Conservation (phyloP, 139 green algal species). For the Haematococcus sp. region DNA sequence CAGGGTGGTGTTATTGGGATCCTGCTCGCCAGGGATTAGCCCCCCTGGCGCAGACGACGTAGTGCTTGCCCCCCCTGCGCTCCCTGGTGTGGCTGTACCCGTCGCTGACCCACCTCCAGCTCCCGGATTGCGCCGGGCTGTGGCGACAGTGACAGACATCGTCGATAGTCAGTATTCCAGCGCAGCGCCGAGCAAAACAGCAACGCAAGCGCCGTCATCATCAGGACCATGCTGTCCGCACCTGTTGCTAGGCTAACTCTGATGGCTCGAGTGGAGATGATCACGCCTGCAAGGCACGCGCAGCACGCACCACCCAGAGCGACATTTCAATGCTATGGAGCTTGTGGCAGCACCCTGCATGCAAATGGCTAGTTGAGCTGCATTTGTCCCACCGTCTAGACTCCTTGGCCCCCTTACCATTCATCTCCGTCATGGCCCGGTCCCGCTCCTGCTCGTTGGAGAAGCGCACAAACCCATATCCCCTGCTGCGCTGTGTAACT, state of each 20-base stretch:
- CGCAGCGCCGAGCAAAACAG: no score
- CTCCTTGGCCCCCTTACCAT: conserved; percentile 42
- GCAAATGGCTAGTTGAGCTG: neutral
- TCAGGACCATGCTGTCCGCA: no score
- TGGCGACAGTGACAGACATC: no score
- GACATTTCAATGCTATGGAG: conserved; percentile 72
- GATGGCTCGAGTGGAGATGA: conserved; percentile 72
- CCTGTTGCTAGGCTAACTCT: conserved; percentile 71
- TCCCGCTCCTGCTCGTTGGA: conserved; percentile 79
- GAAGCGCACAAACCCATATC: conserved; percentile 97
- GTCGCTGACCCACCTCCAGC: no score
- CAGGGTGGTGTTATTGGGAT: conserved; percentile 87
- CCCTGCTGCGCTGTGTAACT: conserved; percentile 80
- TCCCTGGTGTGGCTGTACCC: conserved; percentile 1
- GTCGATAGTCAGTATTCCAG: no score
- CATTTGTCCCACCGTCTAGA: no score
- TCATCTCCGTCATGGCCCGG: conserved; percentile 82
- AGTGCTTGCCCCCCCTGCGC: conserved; percentile 9
- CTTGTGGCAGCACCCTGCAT: neutral
- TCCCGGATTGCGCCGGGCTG: no score
- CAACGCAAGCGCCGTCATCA: no score
- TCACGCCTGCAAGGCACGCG: conserved; percentile 18
- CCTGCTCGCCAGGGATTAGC: conserved; percentile 43
- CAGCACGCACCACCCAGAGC: no score
- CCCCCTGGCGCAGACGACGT: neutral